phyloP scores from a whole-genome alignment of 2,329 filamentous ascomycete genomes.

The Chaetomium strumarium region DNA sequence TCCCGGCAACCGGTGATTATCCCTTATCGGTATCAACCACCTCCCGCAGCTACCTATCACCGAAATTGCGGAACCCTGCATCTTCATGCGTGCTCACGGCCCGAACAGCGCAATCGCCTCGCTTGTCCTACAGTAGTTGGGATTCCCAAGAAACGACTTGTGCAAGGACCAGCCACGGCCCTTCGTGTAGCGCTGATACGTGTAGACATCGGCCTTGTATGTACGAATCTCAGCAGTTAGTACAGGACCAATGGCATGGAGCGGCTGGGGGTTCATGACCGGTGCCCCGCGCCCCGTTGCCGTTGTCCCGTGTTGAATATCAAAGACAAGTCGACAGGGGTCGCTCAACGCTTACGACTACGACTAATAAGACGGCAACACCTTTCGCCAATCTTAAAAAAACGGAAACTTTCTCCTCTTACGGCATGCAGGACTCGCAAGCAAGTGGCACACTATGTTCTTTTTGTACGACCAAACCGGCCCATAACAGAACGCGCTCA shows the following conservation, averaged over 20 bases:
- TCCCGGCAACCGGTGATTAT: constrained; percentile 21
- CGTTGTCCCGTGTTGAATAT: constrained; percentile 8
- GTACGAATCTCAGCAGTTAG: neutral
- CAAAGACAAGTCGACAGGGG: constrained; percentile 12
- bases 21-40: constrained; percentile 12
- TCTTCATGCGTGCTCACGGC: constrained; percentile 2
- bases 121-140: neutral
- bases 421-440: neutral
- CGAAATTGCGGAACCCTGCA: constrained; percentile 19
- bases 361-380: constrained; percentile 1
- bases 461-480: neutral
- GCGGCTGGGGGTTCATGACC: neutral
- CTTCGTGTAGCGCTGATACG: neutral
- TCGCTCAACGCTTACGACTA: neutral
- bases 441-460: neutral
- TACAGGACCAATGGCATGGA: neutral
- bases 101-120: constrained; percentile 5
- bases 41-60: neutral
- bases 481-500: constrained; percentile 11
- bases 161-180: neutral
- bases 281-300: neutral
- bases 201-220: neutral
- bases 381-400: constrained; percentile 3
- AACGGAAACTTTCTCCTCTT: neutral
- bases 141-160: constrained; percentile 4